A percentile compares a stretch with the other conserved stretches of the same genome.
phyloP scores from a whole-genome alignment of 768 basidiomycete species.

The Epithele typhae region DNA sequence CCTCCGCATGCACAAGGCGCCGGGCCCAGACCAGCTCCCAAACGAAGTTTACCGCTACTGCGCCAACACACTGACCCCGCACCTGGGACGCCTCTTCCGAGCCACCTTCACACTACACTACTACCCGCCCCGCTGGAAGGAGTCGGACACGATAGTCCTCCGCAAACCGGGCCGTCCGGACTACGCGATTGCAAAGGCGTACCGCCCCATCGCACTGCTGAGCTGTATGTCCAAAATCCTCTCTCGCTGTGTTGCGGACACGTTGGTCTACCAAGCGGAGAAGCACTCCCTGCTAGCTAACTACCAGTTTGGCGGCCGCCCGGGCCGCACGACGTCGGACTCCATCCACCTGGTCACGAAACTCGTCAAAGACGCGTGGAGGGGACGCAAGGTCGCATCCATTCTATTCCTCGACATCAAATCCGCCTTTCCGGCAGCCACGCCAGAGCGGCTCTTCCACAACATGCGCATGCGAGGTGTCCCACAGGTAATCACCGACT shows the following conservation, averaged over 20 bases:
- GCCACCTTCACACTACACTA: constrained; percentile 24
- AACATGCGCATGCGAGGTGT: constrained; percentile 13
- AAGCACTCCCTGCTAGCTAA: constrained; percentile 4
- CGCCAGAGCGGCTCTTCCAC: constrained; percentile 13
- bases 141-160: constrained; percentile 26
- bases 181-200: constrained; percentile 30
- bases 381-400: constrained; percentile 23
- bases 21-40: constrained; percentile 23
- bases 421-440: constrained; percentile 26
- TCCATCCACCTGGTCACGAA: constrained; percentile 21
- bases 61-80: constrained; percentile 20
- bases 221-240: constrained; percentile 20
- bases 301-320: constrained; percentile 23
- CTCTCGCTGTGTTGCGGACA: constrained; percentile 18
- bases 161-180: constrained; percentile 31
- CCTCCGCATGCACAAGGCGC: constrained; percentile 34
- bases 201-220: constrained; percentile 31
- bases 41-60: constrained; percentile 31
- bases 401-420: constrained; percentile 31
- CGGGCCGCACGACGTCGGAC: constrained; percentile 22
- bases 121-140: constrained; percentile 25
- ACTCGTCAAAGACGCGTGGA: constrained; percentile 22
- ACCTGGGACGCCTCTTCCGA: constrained; percentile 26
- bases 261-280: constrained; percentile 8
- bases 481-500: constrained; percentile 15